Base-by-base conservation (phyloP, 2,329 filamentous ascomycete species). In the Fusarium decemcellulare region DNA sequence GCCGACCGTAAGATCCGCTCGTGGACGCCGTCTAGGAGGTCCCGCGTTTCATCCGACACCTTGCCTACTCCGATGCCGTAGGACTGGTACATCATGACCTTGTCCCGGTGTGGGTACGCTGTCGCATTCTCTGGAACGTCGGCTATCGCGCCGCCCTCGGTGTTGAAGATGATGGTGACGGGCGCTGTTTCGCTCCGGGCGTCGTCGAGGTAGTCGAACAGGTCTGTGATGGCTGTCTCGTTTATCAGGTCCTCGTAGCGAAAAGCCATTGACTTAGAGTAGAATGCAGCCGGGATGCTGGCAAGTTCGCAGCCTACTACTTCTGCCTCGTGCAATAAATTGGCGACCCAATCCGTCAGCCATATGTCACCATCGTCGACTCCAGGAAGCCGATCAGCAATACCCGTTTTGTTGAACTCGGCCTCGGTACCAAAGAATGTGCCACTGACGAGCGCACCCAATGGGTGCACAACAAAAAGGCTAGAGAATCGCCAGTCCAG, bases 121-220 rank as follows among this genome's bases (percentile, higher is more conserved):
- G 89, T 91, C 10, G 85, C 85, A 68, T 90, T 82, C 64, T 77
- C 75, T 0, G 88, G 78, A 1, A 87, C 79, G 61, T 91, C 88
- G 68, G 83, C 84, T 53, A 88, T 83, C 12, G 88, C 88, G 10
- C 90, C 90, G 44, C 88, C 90, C 15, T 85, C 82, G 1, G 87
- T 83, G 73, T 91, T 87, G 72, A 91, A 91, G 44, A 91, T 89
- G 60, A 90, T 79, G 72, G 87, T 87, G 88, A 89, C 91, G 3
- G 88, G 67, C 2, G 85, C 75, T 0, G 86, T 88, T 3, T 84
- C 87, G 61, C 84, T 84, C 54, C 84, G 74, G 1, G 81, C 75
- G 0, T 72, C 70, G 59, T 88, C 85, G 42, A 91, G 77, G 74
- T 87, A 90, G 3, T 81, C 61, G 73, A 91, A 88, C 4, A 91